Evolutionary conservation across 306 rosid species (phyloP).

Genomic region (Vicia sativa): DNA sequence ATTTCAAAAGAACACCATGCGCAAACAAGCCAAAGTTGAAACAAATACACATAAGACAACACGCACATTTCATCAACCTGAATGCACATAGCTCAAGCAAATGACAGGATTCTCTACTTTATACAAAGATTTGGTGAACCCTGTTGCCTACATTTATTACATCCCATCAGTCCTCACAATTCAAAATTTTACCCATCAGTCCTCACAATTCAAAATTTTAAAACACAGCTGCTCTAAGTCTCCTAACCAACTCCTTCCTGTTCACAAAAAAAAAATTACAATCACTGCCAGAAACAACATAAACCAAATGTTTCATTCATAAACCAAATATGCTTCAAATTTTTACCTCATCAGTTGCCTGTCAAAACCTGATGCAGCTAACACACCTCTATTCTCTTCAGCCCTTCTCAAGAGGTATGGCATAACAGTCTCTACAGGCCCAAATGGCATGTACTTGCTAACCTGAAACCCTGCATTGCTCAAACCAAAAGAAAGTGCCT

Average conservation of each 20-base stretch:
- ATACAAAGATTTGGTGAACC: conserved; percentile 34
- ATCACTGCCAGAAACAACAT: conserved; percentile 16
- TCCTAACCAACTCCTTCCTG: conserved; percentile 74
- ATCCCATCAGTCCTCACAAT: conserved; percentile 1
- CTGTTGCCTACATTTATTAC: conserved; percentile 37
- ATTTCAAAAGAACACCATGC: background rate
- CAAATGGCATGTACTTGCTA: conserved; percentile 95
- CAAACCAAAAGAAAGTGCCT: conserved; percentile 77
- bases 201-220: conserved; percentile 13
- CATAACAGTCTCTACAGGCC: conserved; percentile 72
- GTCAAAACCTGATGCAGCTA: conserved; percentile 74
- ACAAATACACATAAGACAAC: background rate
- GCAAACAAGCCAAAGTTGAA: background rate
- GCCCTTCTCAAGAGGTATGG: conserved; percentile 92
- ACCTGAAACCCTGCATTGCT: conserved; percentile 93
- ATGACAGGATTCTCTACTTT: conserved; percentile 40
- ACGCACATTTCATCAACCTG: conserved; percentile 36
- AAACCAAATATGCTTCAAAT: too few relatives aligned
- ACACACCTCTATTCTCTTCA: conserved; percentile 84
- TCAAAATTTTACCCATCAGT: background rate
- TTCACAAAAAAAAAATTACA: background rate
- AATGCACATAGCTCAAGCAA: conserved; percentile 24
- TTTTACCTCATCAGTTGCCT: conserved; percentile 68
- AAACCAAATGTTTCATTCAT: conserved; percentile 12
- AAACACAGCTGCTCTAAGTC: conserved; percentile 48